These are phyloP conservation scores for Camellia sinensis DNA, from an alignment of 148 eudicot genomes.

Conservation along the genomic window DNA sequence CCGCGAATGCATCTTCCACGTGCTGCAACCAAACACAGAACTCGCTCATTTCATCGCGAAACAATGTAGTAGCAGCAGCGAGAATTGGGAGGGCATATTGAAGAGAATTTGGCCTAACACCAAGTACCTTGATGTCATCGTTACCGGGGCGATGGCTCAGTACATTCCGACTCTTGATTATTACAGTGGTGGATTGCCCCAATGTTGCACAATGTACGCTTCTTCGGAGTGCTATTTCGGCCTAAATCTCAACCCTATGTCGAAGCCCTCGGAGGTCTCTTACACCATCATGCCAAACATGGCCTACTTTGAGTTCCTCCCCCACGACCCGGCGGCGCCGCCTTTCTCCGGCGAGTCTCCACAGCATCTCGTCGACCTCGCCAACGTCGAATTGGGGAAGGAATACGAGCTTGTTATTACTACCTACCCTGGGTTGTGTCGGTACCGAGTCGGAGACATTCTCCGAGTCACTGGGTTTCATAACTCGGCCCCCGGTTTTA, in stretches of 20 bases:
- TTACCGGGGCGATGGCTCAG: slow-evolving; percentile 27
- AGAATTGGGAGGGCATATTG: slow-evolving; percentile 22
- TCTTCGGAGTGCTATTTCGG: slow-evolving; percentile 29
- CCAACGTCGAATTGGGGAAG: slow-evolving; percentile 20
- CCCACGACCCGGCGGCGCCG: slow-evolving; percentile 13
- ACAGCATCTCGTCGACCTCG: slow-evolving; percentile 17
- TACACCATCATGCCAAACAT: slow-evolving; percentile 29
- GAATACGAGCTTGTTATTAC: slow-evolving; percentile 24
- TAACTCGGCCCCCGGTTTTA: slow-evolving; percentile 24
- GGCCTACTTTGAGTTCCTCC: slow-evolving; percentile 28
- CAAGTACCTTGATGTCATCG: slow-evolving; percentile 24
- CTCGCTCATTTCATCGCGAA: slow-evolving; percentile 14
- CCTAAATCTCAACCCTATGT: slow-evolving; percentile 24
- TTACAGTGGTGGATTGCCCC: slow-evolving; percentile 25
- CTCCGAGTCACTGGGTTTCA: slow-evolving; percentile 25
- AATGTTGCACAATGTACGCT: slow-evolving; percentile 25
- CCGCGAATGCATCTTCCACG: slow-evolving; percentile 9
- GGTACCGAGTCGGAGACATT: slow-evolving; percentile 24
- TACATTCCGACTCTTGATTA: slow-evolving; percentile 26
- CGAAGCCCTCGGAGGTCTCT: slow-evolving; percentile 21
- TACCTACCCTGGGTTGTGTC: slow-evolving; percentile 16
- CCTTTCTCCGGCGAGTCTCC: not conserved
- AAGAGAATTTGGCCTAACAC: slow-evolving; percentile 27
- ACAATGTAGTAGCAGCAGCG: slow-evolving; percentile 2
- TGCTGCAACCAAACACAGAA: slow-evolving; percentile 13